Percentiles rank a stretch among this genome's conserved stretches.
phyloP scores from a whole-genome alignment of 164 flowering plant genomes.

The Vitis cinerea region DNA sequence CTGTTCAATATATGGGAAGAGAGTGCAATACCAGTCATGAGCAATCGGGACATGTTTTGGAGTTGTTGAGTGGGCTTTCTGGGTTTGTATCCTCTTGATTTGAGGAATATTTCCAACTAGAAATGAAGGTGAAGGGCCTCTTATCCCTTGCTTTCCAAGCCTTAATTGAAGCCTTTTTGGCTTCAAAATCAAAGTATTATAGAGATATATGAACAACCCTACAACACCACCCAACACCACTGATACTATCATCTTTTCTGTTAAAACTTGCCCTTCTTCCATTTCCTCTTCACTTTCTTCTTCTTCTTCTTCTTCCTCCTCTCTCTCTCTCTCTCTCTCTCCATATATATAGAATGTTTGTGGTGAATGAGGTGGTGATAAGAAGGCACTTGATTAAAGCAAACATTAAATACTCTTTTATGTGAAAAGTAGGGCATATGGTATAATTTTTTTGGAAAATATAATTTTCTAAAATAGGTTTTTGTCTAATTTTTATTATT shows the following conservation, averaged over 20 bases:
- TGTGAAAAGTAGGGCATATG: no score
- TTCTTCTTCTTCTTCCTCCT: no score
- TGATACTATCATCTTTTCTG: slow-evolving; percentile 33
- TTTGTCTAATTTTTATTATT: not conserved
- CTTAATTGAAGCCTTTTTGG: slow-evolving; percentile 16
- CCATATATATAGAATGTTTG: no score
- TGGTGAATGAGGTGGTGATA: no score
- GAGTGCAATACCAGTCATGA: slow-evolving; percentile 27
- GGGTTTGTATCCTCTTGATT: slow-evolving; percentile 16
- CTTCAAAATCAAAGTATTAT: slow-evolving; percentile 3
- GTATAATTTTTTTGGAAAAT: no score
- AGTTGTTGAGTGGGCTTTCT: not conserved
- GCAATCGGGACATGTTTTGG: not conserved
- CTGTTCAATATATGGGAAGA: slow-evolving; percentile 21
- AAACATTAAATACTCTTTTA: no score
- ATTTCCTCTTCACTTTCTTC: not conserved
- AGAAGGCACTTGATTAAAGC: no score
- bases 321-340: no score
- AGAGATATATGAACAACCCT: slow-evolving; percentile 1
- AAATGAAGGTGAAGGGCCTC: slow-evolving; percentile 29
- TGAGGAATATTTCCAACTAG: slow-evolving; percentile 25
- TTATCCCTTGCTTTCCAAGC: slow-evolving; percentile 31
- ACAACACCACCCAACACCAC: slow-evolving; percentile 11
- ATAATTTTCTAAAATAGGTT: not conserved
- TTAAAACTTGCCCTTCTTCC: slow-evolving; percentile 1